Conservation (phyloP, 2,329 filamentous ascomycete genomes). For the Hymenoscyphus fructigenus region DNA sequence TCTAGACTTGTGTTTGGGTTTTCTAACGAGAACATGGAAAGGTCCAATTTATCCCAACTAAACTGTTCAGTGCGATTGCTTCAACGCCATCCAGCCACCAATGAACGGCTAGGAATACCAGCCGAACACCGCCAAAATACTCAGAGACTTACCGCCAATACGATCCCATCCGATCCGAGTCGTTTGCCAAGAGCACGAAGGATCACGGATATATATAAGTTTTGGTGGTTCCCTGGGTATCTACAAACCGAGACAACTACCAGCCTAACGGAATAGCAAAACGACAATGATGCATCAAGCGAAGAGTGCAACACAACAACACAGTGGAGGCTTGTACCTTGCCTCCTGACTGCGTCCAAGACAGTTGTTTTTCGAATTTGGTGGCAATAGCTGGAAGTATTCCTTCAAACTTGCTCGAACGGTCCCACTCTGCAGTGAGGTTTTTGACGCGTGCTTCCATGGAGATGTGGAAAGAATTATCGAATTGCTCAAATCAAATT, state of each 20-base stretch:
- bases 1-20: no score
- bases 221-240: neutral
- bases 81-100: neutral
- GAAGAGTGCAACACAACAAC: neutral
- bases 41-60: no score
- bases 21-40: no score
- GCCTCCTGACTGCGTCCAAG: neutral
- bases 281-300: neutral
- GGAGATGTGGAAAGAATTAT: neutral
- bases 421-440: neutral
- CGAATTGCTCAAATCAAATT: neutral
- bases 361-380: neutral
- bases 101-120: neutral
- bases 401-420: neutral
- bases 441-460: neutral
- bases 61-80: no score
- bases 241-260: neutral
- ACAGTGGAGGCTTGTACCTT: neutral
- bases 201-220: neutral
- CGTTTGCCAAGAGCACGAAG: neutral
- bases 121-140: neutral
- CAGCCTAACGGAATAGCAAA: neutral
- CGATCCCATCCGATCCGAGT: neutral
- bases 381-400: neutral
- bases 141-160: neutral